Percentiles rank a stretch among this genome's conserved stretches.
phyloP scores from a whole-genome alignment of 2,329 filamentous ascomycete species.

The Xylaria sp. region DNA sequence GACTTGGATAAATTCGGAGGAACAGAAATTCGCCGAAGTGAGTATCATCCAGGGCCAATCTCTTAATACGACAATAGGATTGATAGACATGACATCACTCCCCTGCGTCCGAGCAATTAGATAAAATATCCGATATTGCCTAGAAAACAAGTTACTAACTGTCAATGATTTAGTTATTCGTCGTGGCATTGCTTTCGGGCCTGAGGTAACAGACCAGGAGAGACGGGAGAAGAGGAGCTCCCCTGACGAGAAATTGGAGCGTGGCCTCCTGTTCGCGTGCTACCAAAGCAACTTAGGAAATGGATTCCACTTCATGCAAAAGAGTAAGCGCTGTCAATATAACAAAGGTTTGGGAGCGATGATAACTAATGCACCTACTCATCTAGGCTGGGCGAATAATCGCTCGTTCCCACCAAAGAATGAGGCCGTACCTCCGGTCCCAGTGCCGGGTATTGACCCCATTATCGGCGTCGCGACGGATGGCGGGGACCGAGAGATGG shows the following conservation, averaged over 20 bases:
- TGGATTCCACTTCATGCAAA: slow-evolving; percentile 49
- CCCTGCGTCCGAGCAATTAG: not conserved
- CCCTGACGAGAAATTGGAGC: slow-evolving; percentile 41
- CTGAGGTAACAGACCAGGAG: slow-evolving; percentile 45
- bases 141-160: not conserved
- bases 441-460: slow-evolving; percentile 26
- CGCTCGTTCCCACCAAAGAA: slow-evolving; percentile 25
- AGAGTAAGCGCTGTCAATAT: slow-evolving; percentile 35
- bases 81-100: not conserved
- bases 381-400: slow-evolving; percentile 27
- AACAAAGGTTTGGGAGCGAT: not conserved
- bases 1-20: slow-evolving; percentile 41
- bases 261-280: slow-evolving; percentile 52
- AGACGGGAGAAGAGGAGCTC: slow-evolving; percentile 29
- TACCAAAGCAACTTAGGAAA: slow-evolving; percentile 51
- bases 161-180: slow-evolving; percentile 42
- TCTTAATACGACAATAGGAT: not conserved
- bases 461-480: slow-evolving; percentile 25
- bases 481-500: slow-evolving; percentile 32
- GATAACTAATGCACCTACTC: slow-evolving; percentile 36
- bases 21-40: slow-evolving; percentile 39
- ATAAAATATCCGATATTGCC: too few species aligned
- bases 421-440: not conserved
- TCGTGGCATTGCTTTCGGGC: slow-evolving; percentile 52
- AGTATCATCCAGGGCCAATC: not conserved